phyloP scores from a whole-genome alignment of 805 yeast species.

The Candida maltosa region DNA sequence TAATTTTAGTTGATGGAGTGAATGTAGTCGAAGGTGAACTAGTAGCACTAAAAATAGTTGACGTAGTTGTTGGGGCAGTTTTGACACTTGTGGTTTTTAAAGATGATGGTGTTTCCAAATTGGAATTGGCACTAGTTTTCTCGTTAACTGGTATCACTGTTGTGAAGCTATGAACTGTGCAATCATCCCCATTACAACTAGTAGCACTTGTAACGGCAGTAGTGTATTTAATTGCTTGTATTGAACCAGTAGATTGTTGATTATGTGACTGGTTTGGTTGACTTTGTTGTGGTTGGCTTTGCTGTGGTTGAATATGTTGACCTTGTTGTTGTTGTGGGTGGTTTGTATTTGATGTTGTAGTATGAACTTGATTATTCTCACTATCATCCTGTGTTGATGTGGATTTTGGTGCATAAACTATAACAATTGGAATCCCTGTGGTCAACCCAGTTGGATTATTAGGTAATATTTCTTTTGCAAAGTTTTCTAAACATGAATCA shows the following conservation, averaged over 20 bases:
- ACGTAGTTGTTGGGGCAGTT: conserved; percentile 26
- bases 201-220: too few species aligned
- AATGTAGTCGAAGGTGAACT: conserved; percentile 19
- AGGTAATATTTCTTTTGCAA: conserved; percentile 15
- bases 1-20: conserved; percentile 15
- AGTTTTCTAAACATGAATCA: conserved; percentile 18
- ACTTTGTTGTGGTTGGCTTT: too few species aligned
- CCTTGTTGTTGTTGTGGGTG: too few species aligned
- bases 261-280: too few species aligned
- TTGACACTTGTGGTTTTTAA: conserved; percentile 5
- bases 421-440: conserved; percentile 28
- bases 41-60: conserved; percentile 24
- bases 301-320: too few species aligned
- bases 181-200: conserved; percentile 11
- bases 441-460: conserved; percentile 14
- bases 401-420: conserved; percentile 20
- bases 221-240: too few species aligned
- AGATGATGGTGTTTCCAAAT: not conserved
- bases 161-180: conserved; percentile 10
- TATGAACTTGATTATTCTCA: too few species aligned
- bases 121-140: conserved; percentile 1
- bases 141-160: conserved; percentile 2
- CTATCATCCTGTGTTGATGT: not conserved
- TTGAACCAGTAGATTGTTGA: too few species aligned
- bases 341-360: too few species aligned